phyloP scores from a whole-genome alignment of 352 stramenopile species.

The Phytophthora capsici region DNA sequence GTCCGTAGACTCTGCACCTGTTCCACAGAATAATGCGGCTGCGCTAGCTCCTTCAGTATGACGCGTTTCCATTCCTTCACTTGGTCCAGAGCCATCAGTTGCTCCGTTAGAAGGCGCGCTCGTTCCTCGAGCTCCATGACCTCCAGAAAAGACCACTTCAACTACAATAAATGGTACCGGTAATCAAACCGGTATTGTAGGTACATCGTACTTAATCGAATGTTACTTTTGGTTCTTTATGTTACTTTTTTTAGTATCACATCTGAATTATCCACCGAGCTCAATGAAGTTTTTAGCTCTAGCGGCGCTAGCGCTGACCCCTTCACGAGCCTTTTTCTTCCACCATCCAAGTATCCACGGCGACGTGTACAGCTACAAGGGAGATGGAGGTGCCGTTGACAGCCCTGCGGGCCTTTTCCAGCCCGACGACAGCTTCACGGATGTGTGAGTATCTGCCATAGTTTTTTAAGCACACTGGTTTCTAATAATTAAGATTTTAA shows the following conservation, averaged over 20 bases:
- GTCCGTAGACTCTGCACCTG: slow-evolving; percentile 39
- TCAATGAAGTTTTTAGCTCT: slow-evolving; percentile 10
- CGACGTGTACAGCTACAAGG: slow-evolving; percentile 59
- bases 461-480: background rate
- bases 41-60: slow-evolving; percentile 54
- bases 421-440: slow-evolving; percentile 51
- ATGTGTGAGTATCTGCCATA: slow-evolving; percentile 42
- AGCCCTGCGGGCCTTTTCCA: slow-evolving; percentile 50
- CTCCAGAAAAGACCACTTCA: too few species aligned
- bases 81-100: slow-evolving; percentile 46
- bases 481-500: background rate
- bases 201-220: slow-evolving; percentile 15
- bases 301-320: slow-evolving; percentile 9
- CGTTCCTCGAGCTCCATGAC: slow-evolving; percentile 57
- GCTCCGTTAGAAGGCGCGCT: slow-evolving; percentile 52
- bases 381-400: slow-evolving; percentile 53
- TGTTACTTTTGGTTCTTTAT: background rate
- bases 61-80: slow-evolving; percentile 62
- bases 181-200: background rate
- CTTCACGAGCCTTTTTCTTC: slow-evolving; percentile 47
- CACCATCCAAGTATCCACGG: slow-evolving; percentile 49
- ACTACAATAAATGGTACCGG: slow-evolving; percentile 1
- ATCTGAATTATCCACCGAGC: slow-evolving; percentile 3
- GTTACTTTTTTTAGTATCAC: slow-evolving; percentile 1
- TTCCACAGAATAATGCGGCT: slow-evolving; percentile 51